Base-by-base conservation (phyloP, 345 rosid species). In the Murraya koenigii region DNA sequence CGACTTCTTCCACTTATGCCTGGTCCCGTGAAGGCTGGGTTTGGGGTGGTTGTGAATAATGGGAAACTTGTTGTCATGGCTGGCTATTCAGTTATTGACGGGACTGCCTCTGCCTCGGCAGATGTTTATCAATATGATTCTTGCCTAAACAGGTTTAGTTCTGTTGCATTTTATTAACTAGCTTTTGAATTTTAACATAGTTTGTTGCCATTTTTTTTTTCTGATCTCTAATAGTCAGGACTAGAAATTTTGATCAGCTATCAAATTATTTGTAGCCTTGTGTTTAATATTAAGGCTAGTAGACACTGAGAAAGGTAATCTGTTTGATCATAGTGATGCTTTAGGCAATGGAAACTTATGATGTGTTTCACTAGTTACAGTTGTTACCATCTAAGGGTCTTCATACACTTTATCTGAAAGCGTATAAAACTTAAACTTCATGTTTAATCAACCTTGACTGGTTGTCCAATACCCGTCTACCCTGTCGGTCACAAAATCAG, bases 21-120 rank as follows among this genome's bases (percentile, higher is more conserved):
- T 1, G 91, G 97, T 75, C 87, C 90, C 13, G 75, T 25, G 3
- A 96, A 86, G 87, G 83, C 85, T 60, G 93, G 93, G 26, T 96
- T 91, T 74, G 94, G 90, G 74, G 91, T 89, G 28, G 94, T 85
- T 73, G 97, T 81, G 74, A 81, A 90, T 13, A 80, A 88, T 28
- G 99, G 93, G 77, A 96, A 94, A 83, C 91, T 96, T 35, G 88
- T 92, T 78, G 87, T 96, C 56, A 78, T 91, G 19, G 99, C 91
- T 55, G 98, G 99, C 78, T 90, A 82, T 75, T 81, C 89, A 6
- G 77, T 82, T 76, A 69, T 39, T 39, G 87, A 84, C 11, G 92
- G 97, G 58, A 79, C 90, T 63, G 76, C 69, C 44, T 81, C 84
- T 66, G 87, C 90, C 56, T 91, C 91, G 8, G 80, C 91, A 9